Conservation (phyloP, 441 rosid species). For the Theobroma grandiflorum region DNA sequence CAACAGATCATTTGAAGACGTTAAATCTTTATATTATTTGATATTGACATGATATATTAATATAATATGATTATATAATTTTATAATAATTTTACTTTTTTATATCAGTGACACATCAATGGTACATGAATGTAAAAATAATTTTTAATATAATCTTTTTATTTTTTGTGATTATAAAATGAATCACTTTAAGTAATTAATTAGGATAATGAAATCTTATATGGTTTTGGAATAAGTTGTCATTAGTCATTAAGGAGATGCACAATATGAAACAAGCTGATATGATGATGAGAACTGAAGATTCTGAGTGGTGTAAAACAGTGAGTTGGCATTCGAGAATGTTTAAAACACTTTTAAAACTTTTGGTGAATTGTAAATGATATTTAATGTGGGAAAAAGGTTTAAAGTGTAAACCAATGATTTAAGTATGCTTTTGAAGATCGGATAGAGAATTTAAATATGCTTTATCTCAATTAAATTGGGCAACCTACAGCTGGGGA, state of each 20-base stretch:
- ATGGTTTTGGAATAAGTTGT: too few relatives aligned
- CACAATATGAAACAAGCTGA: neutral
- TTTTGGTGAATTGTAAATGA: neutral
- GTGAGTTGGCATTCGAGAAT: neutral
- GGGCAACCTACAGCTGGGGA: neutral
- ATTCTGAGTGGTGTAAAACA: neutral
- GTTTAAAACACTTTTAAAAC: neutral
- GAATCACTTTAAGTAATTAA: neutral
- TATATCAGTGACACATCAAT: too few relatives aligned
- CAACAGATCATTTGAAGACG: neutral
- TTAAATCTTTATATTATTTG: too few relatives aligned
- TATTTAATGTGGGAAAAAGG: neutral
- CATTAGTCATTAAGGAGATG: too few relatives aligned
- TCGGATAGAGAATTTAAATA: neutral
- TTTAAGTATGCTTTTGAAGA: neutral
- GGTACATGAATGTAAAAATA: too few relatives aligned
- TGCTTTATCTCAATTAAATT: slow-evolving; percentile 2
- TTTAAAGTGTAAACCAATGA: neutral
- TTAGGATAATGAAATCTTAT: neutral
- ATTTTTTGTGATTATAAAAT: too few relatives aligned
- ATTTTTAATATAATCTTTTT: too few relatives aligned
- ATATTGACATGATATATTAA: too few relatives aligned
- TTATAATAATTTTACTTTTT: too few relatives aligned
- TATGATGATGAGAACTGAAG: neutral
- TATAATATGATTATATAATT: too few relatives aligned